Evolutionary conservation across 306 rosid genomes (phyloP).

Genomic region (Urtica urens): DNA sequence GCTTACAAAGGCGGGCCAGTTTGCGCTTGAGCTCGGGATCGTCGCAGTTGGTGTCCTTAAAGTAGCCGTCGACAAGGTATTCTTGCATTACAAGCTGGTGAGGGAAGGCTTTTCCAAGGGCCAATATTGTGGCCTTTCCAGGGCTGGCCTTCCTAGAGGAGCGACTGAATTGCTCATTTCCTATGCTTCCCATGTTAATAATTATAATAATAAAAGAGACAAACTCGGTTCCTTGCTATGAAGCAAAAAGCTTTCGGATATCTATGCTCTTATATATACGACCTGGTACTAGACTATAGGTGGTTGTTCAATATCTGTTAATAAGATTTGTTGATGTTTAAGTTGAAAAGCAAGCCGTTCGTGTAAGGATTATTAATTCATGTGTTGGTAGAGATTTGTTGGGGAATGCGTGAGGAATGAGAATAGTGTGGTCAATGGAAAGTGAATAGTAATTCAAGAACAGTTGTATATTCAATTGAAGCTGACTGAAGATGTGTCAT

Average conservation of each 20-base stretch:
- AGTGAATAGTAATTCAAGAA: no score
- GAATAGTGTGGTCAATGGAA: no score
- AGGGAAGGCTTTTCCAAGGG: slow-evolving; percentile 95
- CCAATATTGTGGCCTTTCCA: slow-evolving; percentile 62
- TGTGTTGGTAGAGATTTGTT: slow-evolving; percentile 31
- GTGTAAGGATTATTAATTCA: slow-evolving; percentile 19
- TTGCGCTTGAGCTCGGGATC: slow-evolving; percentile 72
- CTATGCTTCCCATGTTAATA: slow-evolving; percentile 45
- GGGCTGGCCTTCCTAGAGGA: slow-evolving; percentile 32
- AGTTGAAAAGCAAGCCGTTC: slow-evolving; percentile 55
- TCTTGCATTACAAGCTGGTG: slow-evolving; percentile 93
- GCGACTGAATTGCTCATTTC: slow-evolving; percentile 14
- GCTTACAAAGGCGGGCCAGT: slow-evolving; percentile 71
- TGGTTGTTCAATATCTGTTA: slow-evolving; percentile 15
- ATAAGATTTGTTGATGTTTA: slow-evolving; percentile 2
- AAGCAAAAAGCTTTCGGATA: slow-evolving; percentile 2
- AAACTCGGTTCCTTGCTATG: not conserved
- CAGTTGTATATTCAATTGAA: no score
- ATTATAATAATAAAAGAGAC: not conserved
- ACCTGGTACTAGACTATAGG: slow-evolving; percentile 17
- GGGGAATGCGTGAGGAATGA: not conserved
- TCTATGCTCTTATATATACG: slow-evolving; percentile 20
- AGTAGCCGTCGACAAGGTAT: slow-evolving; percentile 80
- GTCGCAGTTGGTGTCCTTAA: slow-evolving; percentile 75
- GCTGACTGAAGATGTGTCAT: no score